Evolutionary conservation across 1,139 yeast genomes (phyloP).

Genomic region (Dujonia santamariae): DNA sequence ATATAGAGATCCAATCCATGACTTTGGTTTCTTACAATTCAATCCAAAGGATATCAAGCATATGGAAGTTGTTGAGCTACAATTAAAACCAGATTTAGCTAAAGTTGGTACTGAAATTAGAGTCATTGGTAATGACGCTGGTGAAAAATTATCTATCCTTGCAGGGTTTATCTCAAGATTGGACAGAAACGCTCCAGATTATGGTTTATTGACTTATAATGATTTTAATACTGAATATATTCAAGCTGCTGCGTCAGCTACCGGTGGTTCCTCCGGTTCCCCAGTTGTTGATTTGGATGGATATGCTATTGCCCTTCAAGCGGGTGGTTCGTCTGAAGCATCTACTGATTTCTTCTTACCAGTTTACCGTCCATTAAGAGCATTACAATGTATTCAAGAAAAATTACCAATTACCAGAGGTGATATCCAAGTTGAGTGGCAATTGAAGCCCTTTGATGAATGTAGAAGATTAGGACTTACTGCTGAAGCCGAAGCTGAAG

Average conservation of each 20-base stretch:
- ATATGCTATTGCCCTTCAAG: conserved; percentile 85
- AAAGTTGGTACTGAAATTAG: conserved; percentile 88
- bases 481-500: conserved; percentile 65
- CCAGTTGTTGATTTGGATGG: conserved; percentile 92
- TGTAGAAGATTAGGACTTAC: conserved; percentile 85
- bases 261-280: conserved; percentile 95
- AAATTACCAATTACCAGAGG: conserved; percentile 62
- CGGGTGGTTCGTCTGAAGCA: conserved; percentile 90
- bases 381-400: conserved; percentile 68
- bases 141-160: conserved; percentile 84
- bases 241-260: conserved; percentile 94
- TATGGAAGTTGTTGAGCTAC: conserved; percentile 65
- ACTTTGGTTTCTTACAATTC: conserved; percentile 76
- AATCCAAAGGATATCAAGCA: conserved; percentile 71
- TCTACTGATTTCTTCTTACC: conserved; percentile 93
- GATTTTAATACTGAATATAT: conserved; percentile 95
- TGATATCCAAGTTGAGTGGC: conserved; percentile 91
- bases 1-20: conserved; percentile 84
- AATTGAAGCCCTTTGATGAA: conserved; percentile 82
- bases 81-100: conserved; percentile 77
- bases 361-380: conserved; percentile 77
- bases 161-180: conserved; percentile 88
- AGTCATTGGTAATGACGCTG: conserved; percentile 95
- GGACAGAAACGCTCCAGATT: conserved; percentile 94
- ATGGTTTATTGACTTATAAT: conserved; percentile 84